Conservation (phyloP, 1,139 yeast genomes). For the Pichia kudriavzevii region DNA sequence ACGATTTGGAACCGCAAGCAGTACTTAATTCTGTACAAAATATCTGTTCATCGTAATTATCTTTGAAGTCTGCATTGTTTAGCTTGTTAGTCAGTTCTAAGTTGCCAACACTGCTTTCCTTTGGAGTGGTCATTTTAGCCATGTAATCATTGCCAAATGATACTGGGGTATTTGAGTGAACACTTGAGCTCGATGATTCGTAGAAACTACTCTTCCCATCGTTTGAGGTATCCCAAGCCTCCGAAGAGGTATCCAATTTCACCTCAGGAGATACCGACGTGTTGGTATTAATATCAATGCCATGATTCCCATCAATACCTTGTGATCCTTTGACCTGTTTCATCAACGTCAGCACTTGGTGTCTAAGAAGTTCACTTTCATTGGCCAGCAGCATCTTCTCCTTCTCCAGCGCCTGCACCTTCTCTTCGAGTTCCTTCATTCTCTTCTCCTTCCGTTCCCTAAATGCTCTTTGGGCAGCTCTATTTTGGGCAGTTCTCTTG, state of each 20-base stretch:
- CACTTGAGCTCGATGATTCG: slow-evolving; percentile 10
- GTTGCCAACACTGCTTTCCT: not conserved
- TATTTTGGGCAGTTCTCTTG: slow-evolving; percentile 90
- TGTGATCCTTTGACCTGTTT: slow-evolving; percentile 57
- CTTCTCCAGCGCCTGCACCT: slow-evolving; percentile 63
- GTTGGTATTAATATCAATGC: slow-evolving; percentile 6
- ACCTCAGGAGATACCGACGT: too few species aligned
- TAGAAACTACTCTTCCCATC: slow-evolving; percentile 2
- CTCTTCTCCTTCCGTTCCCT: slow-evolving; percentile 88
- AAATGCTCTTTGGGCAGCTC: slow-evolving; percentile 97
- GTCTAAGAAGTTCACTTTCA: slow-evolving; percentile 66
- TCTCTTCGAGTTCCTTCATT: slow-evolving; percentile 77
- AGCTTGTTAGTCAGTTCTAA: slow-evolving; percentile 10
- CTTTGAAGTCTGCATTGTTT: slow-evolving; percentile 28
- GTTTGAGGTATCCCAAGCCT: slow-evolving; percentile 3
- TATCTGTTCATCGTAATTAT: slow-evolving; percentile 41
- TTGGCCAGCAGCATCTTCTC: slow-evolving; percentile 52
- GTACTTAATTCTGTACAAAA: slow-evolving; percentile 69
- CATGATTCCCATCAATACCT: not conserved
- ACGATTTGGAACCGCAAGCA: slow-evolving; percentile 76
- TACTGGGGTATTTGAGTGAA: slow-evolving; percentile 8
- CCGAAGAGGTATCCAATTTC: slow-evolving; percentile 2
- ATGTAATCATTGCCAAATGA: slow-evolving; percentile 2
- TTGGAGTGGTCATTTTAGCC: not conserved
- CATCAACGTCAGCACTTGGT: slow-evolving; percentile 71